Conservation (phyloP, 2,329 filamentous ascomycete genomes). For the Colletotrichum incanum region DNA sequence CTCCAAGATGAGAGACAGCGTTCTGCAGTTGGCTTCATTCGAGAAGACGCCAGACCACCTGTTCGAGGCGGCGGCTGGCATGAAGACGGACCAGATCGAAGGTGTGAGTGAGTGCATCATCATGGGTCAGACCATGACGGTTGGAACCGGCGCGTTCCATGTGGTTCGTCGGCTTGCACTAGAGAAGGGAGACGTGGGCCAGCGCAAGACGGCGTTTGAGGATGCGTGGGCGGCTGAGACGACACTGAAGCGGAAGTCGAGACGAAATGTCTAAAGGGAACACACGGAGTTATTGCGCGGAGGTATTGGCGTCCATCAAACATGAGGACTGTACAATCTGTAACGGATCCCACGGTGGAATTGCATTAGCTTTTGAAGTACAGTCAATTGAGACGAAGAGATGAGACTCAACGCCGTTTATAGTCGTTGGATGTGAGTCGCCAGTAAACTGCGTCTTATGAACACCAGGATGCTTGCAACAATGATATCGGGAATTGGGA, state of each 20-base stretch:
- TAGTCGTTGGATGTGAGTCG: background rate
- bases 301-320: slow-evolving; percentile 28
- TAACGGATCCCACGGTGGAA: slow-evolving; percentile 22
- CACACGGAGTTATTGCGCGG: slow-evolving; percentile 15
- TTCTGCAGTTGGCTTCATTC: slow-evolving; percentile 94
- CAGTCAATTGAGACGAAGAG: slow-evolving; percentile 17
- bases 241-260: slow-evolving; percentile 39
- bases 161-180: slow-evolving; percentile 85
- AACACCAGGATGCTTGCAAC: background rate
- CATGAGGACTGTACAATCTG: slow-evolving; percentile 25
- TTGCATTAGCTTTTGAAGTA: slow-evolving; percentile 6
- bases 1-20: slow-evolving; percentile 95
- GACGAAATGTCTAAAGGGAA: slow-evolving; percentile 19
- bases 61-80: slow-evolving; percentile 92
- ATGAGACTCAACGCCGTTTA: background rate
- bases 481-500: background rate
- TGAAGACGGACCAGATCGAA: slow-evolving; percentile 93
- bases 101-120: slow-evolving; percentile 98
- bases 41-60: slow-evolving; percentile 99
- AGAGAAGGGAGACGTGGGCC: slow-evolving; percentile 69
- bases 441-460: background rate
- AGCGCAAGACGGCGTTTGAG: slow-evolving; percentile 79
- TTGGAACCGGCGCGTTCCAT: slow-evolving; percentile 94
- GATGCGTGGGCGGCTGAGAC: slow-evolving; percentile 69
- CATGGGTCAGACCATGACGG: slow-evolving; percentile 93